Evolutionary conservation across 2,329 filamentous ascomycete genomes (phyloP).

Genomic region (Neonectria hederae): DNA sequence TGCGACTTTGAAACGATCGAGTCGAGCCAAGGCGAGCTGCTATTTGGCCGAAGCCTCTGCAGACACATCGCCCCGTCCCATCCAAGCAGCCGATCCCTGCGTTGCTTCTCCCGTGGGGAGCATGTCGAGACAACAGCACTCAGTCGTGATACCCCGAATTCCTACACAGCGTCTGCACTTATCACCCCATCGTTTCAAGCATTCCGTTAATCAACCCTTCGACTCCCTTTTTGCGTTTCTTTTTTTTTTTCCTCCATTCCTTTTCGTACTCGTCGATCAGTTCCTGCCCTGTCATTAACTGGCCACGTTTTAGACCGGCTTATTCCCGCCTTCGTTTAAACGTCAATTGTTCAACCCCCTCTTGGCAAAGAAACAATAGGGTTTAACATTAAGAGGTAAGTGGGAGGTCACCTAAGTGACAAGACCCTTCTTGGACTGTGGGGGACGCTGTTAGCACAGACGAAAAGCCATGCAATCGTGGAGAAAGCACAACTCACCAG

Average conservation of each 20-base stretch:
- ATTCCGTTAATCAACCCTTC: constrained; percentile 3
- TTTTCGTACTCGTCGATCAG: constrained; percentile 8
- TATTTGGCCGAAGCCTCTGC: constrained; percentile 25
- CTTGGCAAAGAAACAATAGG: constrained; percentile 31
- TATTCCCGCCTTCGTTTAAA: constrained; percentile 32
- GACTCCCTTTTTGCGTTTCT: constrained; percentile 6
- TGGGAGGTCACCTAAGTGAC: constrained; percentile 43
- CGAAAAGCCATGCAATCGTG: background rate
- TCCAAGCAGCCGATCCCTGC: constrained; percentile 2
- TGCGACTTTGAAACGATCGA: constrained; percentile 4
- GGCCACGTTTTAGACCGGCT: constrained; percentile 36
- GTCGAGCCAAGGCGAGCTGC: constrained; percentile 21
- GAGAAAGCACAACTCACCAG: constrained; percentile 54
- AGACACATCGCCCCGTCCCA: constrained; percentile 11
- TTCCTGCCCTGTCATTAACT: constrained; percentile 32
- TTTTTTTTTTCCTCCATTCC: constrained; percentile 5
- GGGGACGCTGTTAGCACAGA: constrained; percentile 11
- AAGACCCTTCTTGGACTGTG: constrained; percentile 54
- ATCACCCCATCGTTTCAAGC: background rate
- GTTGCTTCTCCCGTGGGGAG: constrained; percentile 7
- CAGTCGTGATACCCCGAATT: background rate
- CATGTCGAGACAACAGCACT: background rate
- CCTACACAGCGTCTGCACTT: background rate
- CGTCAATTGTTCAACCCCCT: constrained; percentile 32
- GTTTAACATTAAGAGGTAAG: constrained; percentile 31